phyloP scores from a whole-genome alignment of 1,284 basidiomycete genomes.

The Cryptococcus sp. region DNA sequence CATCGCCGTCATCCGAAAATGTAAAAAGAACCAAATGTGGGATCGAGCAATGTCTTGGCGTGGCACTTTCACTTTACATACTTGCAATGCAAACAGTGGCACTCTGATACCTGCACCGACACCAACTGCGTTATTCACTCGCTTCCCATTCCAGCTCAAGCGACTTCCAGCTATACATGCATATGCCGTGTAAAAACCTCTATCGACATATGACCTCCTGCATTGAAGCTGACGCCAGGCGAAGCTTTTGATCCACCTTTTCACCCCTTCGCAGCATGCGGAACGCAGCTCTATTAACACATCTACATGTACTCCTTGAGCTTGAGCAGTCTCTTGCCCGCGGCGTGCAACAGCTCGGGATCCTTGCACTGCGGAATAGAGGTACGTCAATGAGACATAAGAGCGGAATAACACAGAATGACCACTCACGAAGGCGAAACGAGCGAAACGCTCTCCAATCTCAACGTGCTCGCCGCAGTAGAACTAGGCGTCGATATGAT shows the following conservation, averaged over 20 bases:
- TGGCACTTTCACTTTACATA: background rate
- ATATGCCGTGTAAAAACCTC: no score
- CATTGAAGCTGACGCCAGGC: no score
- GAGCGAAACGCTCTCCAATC: constrained; percentile 81
- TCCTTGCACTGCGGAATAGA: constrained; percentile 69
- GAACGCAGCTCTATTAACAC: no score
- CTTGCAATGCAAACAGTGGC: background rate
- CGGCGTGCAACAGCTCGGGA: constrained; percentile 72
- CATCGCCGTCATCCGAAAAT: no score
- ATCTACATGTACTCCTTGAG: constrained; percentile 65
- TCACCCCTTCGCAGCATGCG: no score
- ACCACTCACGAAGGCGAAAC: constrained; percentile 72
- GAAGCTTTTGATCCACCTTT: no score
- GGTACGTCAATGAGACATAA: background rate
- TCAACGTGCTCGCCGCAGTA: constrained; percentile 80
- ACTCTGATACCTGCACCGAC: background rate
- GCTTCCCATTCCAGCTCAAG: background rate
- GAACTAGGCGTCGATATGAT: constrained; percentile 61
- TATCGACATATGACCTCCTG: no score
- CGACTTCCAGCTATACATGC: background rate
- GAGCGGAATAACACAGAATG: background rate
- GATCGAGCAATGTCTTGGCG: constrained; percentile 1
- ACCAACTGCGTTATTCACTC: background rate
- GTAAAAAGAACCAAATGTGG: no score
- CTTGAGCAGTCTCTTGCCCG: constrained; percentile 72